Percentiles rank a stretch among this genome's conserved stretches.
phyloP scores from a whole-genome alignment of 1,284 basidiomycete species.

The Leccinum solheimii region DNA sequence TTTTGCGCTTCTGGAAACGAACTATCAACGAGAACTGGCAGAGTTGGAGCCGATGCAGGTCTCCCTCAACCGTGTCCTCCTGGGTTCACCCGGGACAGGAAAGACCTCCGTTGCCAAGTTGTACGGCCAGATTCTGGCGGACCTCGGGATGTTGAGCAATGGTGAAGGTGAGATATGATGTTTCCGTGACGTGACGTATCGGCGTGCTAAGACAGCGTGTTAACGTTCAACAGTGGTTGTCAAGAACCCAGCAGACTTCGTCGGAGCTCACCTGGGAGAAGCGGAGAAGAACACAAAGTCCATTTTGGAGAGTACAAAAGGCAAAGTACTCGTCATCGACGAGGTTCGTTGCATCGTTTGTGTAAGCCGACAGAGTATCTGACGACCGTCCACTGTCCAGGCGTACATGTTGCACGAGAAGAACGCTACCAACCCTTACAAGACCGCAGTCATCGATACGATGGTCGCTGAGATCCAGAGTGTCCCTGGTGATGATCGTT shows the following conservation, averaged over 20 bases:
- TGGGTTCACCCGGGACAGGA: conserved; percentile 66
- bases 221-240: conserved; percentile 46
- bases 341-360: conserved; percentile 44
- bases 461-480: conserved; percentile 72
- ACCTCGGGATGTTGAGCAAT: conserved; percentile 61
- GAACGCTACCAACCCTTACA: conserved; percentile 47
- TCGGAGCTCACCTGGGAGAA: conserved; percentile 54
- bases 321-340: conserved; percentile 70
- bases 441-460: conserved; percentile 68
- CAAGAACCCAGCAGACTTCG: conserved; percentile 68
- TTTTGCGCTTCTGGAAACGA: conserved; percentile 47
- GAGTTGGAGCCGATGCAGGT: conserved; percentile 54
- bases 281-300: conserved; percentile 64
- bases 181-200: not conserved
- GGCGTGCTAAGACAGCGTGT: not conserved
- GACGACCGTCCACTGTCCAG: conserved; percentile 33
- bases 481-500: conserved; percentile 65
- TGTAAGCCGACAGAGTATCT: not conserved
- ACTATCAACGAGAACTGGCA: conserved; percentile 58
- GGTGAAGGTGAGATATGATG: conserved; percentile 54
- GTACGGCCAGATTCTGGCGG: conserved; percentile 60
- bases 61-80: conserved; percentile 62
- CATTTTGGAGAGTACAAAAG: conserved; percentile 55
- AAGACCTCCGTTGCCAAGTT: conserved; percentile 67
- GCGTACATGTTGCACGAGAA: conserved; percentile 66